These are phyloP conservation scores for Selaginella tamariscina DNA, from an alignment of 75 land plant genomes.

Conservation along the genomic window DNA sequence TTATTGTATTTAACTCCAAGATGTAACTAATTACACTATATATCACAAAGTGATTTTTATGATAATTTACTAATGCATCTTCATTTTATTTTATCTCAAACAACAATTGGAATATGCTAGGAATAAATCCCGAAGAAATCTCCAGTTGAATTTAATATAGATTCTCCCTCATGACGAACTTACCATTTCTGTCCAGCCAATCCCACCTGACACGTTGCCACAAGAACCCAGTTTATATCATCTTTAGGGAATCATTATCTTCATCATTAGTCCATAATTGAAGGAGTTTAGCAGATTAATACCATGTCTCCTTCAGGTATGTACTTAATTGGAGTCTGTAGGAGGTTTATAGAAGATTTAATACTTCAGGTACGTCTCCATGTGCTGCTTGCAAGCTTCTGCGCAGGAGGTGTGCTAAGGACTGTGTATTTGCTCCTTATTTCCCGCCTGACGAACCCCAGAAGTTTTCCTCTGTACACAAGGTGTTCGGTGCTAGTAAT, in stretches of 20 bases:
- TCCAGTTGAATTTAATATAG: not conserved
- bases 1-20: too few species aligned
- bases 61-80: too few species aligned
- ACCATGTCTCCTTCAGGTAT: too few species aligned
- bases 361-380: slow-evolving; percentile 20
- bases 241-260: too few species aligned
- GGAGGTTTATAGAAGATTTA: too few species aligned
- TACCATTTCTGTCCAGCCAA: not conserved
- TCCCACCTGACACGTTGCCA: not conserved
- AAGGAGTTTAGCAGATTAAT: too few species aligned
- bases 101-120: too few species aligned
- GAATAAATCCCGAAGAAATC: not conserved
- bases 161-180: not conserved
- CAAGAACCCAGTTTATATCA: not conserved
- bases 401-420: slow-evolving; percentile 49
- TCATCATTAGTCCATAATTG: too few species aligned
- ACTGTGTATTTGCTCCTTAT: slow-evolving; percentile 57
- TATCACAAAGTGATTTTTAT: too few species aligned
- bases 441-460: slow-evolving; percentile 63
- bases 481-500: slow-evolving; percentile 30
- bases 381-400: slow-evolving; percentile 64
- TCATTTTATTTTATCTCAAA: too few species aligned
- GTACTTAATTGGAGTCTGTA: too few species aligned
- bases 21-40: too few species aligned
- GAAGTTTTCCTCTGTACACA: slow-evolving; percentile 57